Evolutionary conservation across 208 protist genomes (phyloP).

Genomic region (Trypanosoma platydactyli): DNA sequence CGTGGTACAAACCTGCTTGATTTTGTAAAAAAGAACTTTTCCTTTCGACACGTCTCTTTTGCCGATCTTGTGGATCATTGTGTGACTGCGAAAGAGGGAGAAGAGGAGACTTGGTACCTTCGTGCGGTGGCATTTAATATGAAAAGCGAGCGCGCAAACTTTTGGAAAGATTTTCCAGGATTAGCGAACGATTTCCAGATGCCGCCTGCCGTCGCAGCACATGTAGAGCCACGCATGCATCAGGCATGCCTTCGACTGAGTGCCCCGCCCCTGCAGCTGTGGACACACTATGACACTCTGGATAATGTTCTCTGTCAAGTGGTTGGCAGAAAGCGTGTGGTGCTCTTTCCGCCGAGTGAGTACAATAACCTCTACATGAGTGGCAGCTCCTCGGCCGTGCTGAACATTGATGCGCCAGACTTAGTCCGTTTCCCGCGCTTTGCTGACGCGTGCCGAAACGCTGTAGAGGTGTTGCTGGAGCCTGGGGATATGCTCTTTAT

Average conservation of each 20-base stretch:
- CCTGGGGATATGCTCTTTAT: slow-evolving; percentile 94
- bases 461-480: slow-evolving; percentile 69
- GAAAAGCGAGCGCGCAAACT: slow-evolving; percentile 80
- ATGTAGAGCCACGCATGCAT: slow-evolving; percentile 70
- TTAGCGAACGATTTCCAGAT: slow-evolving; percentile 78
- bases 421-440: slow-evolving; percentile 80
- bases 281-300: slow-evolving; percentile 94
- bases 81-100: slow-evolving; percentile 26
- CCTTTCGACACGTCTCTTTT: slow-evolving; percentile 76
- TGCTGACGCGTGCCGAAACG: slow-evolving; percentile 70
- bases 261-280: slow-evolving; percentile 85
- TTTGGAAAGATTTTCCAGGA: slow-evolving; percentile 80
- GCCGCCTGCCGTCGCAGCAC: slow-evolving; percentile 38
- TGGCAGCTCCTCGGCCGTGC: slow-evolving; percentile 84
- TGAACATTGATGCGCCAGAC: slow-evolving; percentile 79
- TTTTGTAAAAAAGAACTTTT: slow-evolving; percentile 92
- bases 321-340: slow-evolving; percentile 86
- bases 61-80: slow-evolving; percentile 70
- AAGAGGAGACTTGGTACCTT: slow-evolving; percentile 81
- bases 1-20: slow-evolving; percentile 60
- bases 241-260: slow-evolving; percentile 90
- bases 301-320: slow-evolving; percentile 94
- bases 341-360: slow-evolving; percentile 87
- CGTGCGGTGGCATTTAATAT: slow-evolving; percentile 82
- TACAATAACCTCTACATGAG: slow-evolving; percentile 90